phyloP scores from a whole-genome alignment of 2,329 filamentous ascomycete genomes.

The Penicillium brasilianum region DNA sequence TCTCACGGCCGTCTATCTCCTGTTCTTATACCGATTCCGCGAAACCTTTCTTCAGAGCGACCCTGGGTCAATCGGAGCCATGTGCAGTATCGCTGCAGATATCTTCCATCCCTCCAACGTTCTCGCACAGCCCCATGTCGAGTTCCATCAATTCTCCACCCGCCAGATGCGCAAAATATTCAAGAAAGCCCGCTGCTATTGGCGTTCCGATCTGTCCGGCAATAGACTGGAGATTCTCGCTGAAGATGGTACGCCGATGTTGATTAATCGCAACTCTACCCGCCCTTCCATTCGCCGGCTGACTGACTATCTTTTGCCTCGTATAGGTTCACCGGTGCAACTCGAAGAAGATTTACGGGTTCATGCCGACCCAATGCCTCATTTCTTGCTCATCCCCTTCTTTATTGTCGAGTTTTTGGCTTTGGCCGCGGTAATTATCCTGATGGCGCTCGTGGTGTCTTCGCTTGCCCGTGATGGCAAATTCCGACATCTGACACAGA shows the following conservation, averaged over 20 bases:
- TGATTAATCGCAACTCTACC: too few relatives aligned
- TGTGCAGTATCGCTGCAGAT: conserved; percentile 43
- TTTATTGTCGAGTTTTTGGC: conserved; percentile 43
- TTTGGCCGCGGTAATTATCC: conserved; percentile 37
- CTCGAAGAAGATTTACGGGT: conserved; percentile 32
- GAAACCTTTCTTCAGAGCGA: conserved; percentile 40
- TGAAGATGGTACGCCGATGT: conserved; percentile 31
- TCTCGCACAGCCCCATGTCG: conserved; percentile 32
- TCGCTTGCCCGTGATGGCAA: conserved; percentile 37
- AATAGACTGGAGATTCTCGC: conserved; percentile 37
- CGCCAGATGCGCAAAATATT: conserved; percentile 39
- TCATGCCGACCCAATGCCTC: conserved; percentile 39
- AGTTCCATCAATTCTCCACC: conserved; percentile 42
- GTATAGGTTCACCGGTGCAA: conserved; percentile 31
- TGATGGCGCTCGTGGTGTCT: conserved; percentile 37
- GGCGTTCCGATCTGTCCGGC: conserved; percentile 35
- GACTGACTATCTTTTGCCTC: background rate
- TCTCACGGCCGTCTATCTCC: conserved; percentile 32
- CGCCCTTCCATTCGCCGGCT: background rate
- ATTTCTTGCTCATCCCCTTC: conserved; percentile 42
- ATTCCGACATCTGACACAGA: conserved; percentile 40
- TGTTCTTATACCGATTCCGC: conserved; percentile 37
- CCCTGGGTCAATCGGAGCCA: conserved; percentile 41
- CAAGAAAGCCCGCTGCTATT: conserved; percentile 35
- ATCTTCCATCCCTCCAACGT: conserved; percentile 37